phyloP scores from a whole-genome alignment of 352 stramenopile genomes.

The Phytophthora kernoviae region DNA sequence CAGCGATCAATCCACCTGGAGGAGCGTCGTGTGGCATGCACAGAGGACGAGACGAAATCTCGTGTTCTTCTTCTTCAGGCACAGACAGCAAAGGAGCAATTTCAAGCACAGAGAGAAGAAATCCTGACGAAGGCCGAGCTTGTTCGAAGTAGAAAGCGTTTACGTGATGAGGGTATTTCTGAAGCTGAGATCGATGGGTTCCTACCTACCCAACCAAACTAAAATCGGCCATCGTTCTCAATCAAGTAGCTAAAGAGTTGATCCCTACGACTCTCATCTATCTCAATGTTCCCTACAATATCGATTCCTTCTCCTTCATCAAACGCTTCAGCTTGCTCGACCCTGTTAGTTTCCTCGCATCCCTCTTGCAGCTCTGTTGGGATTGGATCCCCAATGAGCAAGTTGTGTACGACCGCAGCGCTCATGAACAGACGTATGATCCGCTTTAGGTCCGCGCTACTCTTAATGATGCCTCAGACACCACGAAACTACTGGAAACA shows the following conservation, averaged over 20 bases:
- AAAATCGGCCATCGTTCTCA: conserved; percentile 23
- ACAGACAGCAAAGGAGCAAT: conserved; percentile 6
- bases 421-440: conserved; percentile 19
- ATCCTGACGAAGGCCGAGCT: conserved; percentile 16
- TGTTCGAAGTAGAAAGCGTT: conserved; percentile 5
- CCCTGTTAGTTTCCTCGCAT: conserved; percentile 1
- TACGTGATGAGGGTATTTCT: conserved; percentile 17
- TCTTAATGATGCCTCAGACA: conserved; percentile 18
- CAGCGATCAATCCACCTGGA: conserved; percentile 5
- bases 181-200: conserved; percentile 22
- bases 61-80: conserved; percentile 9
- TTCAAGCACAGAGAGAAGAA: too few species aligned
- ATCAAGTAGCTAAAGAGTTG: too few species aligned
- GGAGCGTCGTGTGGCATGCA: conserved; percentile 4
- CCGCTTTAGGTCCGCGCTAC: conserved; percentile 1
- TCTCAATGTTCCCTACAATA: too few species aligned
- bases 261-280: too few species aligned
- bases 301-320: background rate
- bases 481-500: conserved; percentile 35
- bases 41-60: conserved; percentile 13
- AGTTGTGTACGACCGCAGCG: conserved; percentile 22
- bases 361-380: conserved; percentile 14
- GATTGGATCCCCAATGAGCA: conserved; percentile 26
- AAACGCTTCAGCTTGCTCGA: background rate
- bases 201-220: conserved; percentile 2